phyloP scores from a whole-genome alignment of 495 filamentous ascomycete species.

The Lindgomyces ingoldianus region DNA sequence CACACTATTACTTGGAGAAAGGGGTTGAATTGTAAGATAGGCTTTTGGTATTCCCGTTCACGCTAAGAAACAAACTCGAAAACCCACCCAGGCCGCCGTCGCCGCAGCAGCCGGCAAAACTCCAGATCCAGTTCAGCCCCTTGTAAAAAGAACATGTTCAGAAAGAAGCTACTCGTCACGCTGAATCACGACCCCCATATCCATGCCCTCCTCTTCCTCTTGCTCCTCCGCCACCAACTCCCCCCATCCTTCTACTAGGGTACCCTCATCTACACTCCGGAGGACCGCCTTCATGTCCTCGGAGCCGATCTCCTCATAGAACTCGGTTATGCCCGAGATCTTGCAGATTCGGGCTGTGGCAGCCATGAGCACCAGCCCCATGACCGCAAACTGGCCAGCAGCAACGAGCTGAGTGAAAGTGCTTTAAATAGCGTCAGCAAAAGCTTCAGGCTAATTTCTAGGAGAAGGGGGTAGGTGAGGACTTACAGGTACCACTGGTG shows the following conservation, averaged over 20 bases:
- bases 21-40: not conserved
- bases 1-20: not conserved
- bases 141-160: not conserved
- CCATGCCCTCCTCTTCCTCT: constrained; percentile 27
- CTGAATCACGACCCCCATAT: constrained; percentile 19
- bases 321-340: constrained; percentile 30
- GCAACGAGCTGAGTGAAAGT: constrained; percentile 35
- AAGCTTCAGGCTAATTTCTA: not conserved
- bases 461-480: not conserved
- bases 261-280: constrained; percentile 13
- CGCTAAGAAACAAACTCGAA: not conserved
- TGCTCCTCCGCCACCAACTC: constrained; percentile 23
- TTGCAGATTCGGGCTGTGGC: constrained; percentile 22
- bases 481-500: constrained; percentile 38
- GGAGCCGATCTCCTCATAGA: constrained; percentile 32
- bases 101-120: not conserved
- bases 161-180: constrained; percentile 14
- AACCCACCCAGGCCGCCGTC: not conserved
- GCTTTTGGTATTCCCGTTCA: not conserved
- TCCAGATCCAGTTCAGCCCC: not conserved
- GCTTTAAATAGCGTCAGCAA: constrained; percentile 15
- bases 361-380: constrained; percentile 35
- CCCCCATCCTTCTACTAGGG: constrained; percentile 12
- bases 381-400: constrained; percentile 29
- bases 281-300: constrained; percentile 30